Base-by-base conservation (phyloP, 2,329 filamentous ascomycete genomes). In the Colletotrichum sp. region DNA sequence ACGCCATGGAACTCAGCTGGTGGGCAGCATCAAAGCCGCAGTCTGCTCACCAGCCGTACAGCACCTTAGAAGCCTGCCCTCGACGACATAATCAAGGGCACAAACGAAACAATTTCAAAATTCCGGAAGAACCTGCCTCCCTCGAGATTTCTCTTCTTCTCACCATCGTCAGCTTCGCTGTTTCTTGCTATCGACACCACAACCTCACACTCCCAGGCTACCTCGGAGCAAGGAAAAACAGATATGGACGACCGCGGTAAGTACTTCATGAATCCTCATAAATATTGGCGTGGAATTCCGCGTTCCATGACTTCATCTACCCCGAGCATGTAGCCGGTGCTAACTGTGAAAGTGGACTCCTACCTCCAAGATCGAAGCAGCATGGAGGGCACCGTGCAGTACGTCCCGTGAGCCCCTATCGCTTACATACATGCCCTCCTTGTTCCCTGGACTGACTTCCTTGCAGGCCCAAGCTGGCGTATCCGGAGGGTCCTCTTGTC, bases 11-110 rank as follows among this genome's bases (percentile, higher is more conserved):
- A 21, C 4, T 3, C 24, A 1, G 16, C 62, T 64, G 13, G 13
- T 44, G 34, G 13, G 12, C 13, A 39, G 18, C 24, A 18, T 21
- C 44, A 8, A n/a, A 66, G 63, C 36, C 36, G 16, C 63, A 13
- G 16, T 34, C 36, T 28, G 44, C 28, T 49, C 63, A 66, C 21
- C 63, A 44, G 63, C 63, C 36, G 63, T 26, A 66, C 36, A 4
- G 8, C n/a, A 26, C 63, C 32, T 26, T 6, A n/a, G 21, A 28
- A 49, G 36, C 26, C 16, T 49, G 15, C 36, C 63, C 63, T 66
- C 36, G 63, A 66, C 63, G 36, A 66, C 36, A 49, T 52, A 66
- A 52, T 21, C 63, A 66, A 66, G 30, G 21, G 9, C 63, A 66
- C 36, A 49, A 66, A 49, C 9, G 12, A 49, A 28, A 66, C 21